phyloP scores from a whole-genome alignment of 2,329 filamentous ascomycete species.

The Stagonosporopsis vannaccii region DNA sequence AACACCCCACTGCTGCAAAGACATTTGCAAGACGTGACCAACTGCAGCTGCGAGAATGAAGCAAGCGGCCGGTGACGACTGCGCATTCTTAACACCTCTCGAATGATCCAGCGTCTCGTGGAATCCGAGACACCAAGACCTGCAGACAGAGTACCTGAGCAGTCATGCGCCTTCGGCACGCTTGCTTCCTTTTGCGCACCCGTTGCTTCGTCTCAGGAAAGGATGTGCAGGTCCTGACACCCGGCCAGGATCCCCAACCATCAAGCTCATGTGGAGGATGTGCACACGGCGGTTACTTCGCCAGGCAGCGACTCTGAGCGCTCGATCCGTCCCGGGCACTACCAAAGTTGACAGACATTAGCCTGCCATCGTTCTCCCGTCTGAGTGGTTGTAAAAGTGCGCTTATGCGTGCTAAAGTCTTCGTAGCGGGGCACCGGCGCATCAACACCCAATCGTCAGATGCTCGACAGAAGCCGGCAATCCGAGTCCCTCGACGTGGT shows the following conservation, averaged over 20 bases:
- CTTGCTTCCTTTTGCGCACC: slow-evolving; percentile 15
- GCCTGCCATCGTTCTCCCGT: slow-evolving; percentile 15
- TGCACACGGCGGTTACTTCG: slow-evolving; percentile 38
- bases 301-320: slow-evolving; percentile 34
- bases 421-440: slow-evolving; percentile 30
- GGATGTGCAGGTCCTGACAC: slow-evolving; percentile 15
- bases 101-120: slow-evolving; percentile 20
- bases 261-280: slow-evolving; percentile 19
- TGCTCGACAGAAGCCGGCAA: slow-evolving; percentile 12
- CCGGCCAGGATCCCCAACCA: slow-evolving; percentile 19
- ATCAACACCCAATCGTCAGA: slow-evolving; percentile 23
- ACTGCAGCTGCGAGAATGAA: slow-evolving; percentile 25
- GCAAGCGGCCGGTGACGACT: slow-evolving; percentile 20
- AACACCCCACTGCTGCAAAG: slow-evolving; percentile 26
- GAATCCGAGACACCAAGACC: slow-evolving; percentile 21
- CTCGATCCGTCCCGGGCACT: slow-evolving; percentile 45
- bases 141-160: slow-evolving; percentile 13
- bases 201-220: slow-evolving; percentile 9
- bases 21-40: slow-evolving; percentile 38
- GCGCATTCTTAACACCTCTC: slow-evolving; percentile 15
- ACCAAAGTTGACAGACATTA: slow-evolving; percentile 28
- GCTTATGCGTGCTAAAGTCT: slow-evolving; percentile 37
- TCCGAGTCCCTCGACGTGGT: slow-evolving; percentile 30
- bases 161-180: slow-evolving; percentile 20
- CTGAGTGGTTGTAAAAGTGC: slow-evolving; percentile 38